These are phyloP conservation scores for Castanea crenata DNA, from an alignment of 306 rosid species.

Conservation along the genomic window DNA sequence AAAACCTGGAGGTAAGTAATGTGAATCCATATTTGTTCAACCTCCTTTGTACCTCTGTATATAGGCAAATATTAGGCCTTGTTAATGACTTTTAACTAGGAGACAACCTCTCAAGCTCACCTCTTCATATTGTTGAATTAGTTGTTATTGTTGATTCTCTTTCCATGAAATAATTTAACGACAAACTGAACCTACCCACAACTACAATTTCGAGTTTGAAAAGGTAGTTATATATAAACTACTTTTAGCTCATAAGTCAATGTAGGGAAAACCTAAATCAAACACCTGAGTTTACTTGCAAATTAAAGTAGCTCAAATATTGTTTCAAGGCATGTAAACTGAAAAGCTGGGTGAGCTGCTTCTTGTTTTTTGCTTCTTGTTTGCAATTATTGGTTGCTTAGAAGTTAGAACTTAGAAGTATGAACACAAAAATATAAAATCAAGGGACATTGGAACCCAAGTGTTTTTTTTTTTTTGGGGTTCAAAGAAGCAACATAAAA, in stretches of 20 bases:
- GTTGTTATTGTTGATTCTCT: background rate
- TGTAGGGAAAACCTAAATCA: too few relatives aligned
- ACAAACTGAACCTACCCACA: conserved; percentile 2
- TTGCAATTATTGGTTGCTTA: background rate
- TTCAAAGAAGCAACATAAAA: too few relatives aligned
- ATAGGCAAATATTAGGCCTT: too few relatives aligned
- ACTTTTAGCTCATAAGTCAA: too few relatives aligned
- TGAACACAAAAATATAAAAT: background rate
- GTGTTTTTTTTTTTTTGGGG: background rate
- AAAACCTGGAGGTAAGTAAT: conserved; percentile 24
- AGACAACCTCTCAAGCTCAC: background rate
- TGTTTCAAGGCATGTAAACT: background rate
- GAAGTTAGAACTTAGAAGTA: background rate
- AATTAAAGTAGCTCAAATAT: background rate
- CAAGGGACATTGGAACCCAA: background rate
- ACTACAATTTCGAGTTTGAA: conserved; percentile 8
- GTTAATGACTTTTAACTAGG: background rate
- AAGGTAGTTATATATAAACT: background rate
- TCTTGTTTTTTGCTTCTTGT: background rate
- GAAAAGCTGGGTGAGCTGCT: background rate
- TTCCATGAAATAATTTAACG: background rate
- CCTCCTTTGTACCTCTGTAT: background rate
- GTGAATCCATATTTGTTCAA: conserved; percentile 31
- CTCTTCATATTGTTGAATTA: background rate
- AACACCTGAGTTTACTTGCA: too few relatives aligned